phyloP scores from a whole-genome alignment of 2,329 filamentous ascomycete genomes.

The Pestalotiopsis sp. region DNA sequence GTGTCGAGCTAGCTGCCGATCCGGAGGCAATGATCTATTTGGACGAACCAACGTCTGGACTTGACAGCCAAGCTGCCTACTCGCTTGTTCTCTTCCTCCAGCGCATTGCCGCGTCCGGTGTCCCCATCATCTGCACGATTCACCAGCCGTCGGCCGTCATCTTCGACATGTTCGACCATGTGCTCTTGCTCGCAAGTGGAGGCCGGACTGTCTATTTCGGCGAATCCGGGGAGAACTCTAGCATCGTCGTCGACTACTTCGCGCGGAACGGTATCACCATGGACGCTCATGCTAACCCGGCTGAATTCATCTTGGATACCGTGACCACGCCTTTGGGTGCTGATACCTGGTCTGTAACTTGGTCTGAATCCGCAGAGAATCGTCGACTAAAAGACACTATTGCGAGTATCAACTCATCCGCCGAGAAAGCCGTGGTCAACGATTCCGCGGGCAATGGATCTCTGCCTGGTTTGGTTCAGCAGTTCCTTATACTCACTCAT shows the following conservation, averaged over 20 bases:
- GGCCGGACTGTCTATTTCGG: conserved; percentile 64
- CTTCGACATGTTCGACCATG: conserved; percentile 49
- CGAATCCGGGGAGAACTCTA: conserved; percentile 52
- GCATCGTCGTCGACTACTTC: conserved; percentile 56
- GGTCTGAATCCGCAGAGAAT: background rate
- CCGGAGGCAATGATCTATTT: conserved; percentile 72
- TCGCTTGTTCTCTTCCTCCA: conserved; percentile 70
- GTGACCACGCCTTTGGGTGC: conserved; percentile 59
- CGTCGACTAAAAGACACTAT: background rate
- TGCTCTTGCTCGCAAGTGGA: conserved; percentile 55
- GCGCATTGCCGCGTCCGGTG: conserved; percentile 53
- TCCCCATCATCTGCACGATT: conserved; percentile 45
- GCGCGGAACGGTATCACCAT: conserved; percentile 49
- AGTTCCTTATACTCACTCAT: background rate
- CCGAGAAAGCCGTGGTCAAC: background rate
- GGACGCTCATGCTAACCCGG: conserved; percentile 63
- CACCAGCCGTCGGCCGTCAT: conserved; percentile 44
- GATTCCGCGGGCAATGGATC: background rate
- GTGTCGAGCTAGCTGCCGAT: conserved; percentile 73
- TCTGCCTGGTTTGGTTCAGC: background rate
- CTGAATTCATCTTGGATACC: conserved; percentile 87
- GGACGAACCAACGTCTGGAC: conserved; percentile 74
- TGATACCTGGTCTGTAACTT: background rate
- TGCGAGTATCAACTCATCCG: background rate
- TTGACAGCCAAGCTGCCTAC: conserved; percentile 76